Evolutionary conservation across 805 yeast genomes (phyloP).

Genomic region (Sugiyamaella smithiae): DNA sequence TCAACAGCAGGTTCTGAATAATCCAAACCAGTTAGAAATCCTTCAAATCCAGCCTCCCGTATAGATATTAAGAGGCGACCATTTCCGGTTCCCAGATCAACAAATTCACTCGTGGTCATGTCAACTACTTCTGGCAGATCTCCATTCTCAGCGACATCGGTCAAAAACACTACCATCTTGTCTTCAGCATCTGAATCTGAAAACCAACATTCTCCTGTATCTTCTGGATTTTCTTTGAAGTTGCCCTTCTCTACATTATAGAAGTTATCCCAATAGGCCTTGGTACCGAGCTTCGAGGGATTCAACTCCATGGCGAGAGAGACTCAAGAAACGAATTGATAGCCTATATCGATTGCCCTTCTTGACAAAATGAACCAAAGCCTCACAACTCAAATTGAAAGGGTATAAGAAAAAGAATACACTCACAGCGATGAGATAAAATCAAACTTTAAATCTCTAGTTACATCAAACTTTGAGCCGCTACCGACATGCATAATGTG

Average conservation of each 20-base stretch:
- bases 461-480: too few relatives aligned
- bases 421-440: too few relatives aligned
- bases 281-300: slow-evolving; percentile 82
- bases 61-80: slow-evolving; percentile 82
- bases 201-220: slow-evolving; percentile 97
- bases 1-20: slow-evolving; percentile 78
- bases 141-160: slow-evolving; percentile 40
- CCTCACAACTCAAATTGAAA: too few relatives aligned
- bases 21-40: slow-evolving; percentile 71
- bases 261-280: slow-evolving; percentile 88
- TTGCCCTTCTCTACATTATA: slow-evolving; percentile 70
- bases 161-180: slow-evolving; percentile 71
- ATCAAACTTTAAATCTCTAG: too few relatives aligned
- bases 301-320: slow-evolving; percentile 47
- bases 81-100: slow-evolving; percentile 95
- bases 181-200: slow-evolving; percentile 91
- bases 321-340: too few relatives aligned
- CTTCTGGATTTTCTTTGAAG: slow-evolving; percentile 69
- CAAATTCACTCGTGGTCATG: slow-evolving; percentile 40
- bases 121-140: slow-evolving; percentile 26
- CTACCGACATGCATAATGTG: too few relatives aligned
- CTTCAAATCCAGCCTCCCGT: slow-evolving; percentile 59
- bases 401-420: too few relatives aligned
- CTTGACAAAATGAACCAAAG: too few relatives aligned
- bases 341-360: too few relatives aligned